These are phyloP conservation scores for Mortierella sp. DNA, from an alignment of 371 early-diverging fungal species.

Conservation along the genomic window DNA sequence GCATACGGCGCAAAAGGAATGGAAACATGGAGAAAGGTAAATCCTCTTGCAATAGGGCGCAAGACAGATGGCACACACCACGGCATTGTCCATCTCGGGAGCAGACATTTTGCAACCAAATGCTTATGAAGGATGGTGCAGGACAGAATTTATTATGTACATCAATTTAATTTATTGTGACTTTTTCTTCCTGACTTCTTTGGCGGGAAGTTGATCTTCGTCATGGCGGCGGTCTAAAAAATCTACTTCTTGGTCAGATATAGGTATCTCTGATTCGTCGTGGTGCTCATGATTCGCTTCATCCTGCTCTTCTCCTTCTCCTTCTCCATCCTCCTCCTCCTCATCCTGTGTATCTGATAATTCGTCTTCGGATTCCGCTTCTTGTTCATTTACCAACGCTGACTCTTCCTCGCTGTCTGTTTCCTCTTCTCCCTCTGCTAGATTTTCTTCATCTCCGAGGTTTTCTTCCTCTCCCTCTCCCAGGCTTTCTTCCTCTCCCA, in stretches of 20 bases:
- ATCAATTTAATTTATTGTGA: background rate
- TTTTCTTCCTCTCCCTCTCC: conserved; percentile 3
- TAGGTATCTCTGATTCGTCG: conserved; percentile 45
- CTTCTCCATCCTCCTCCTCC: conserved; percentile 22
- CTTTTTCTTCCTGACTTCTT: conserved; percentile 5
- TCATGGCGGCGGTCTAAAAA: conserved; percentile 46
- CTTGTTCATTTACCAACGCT: conserved; percentile 8
- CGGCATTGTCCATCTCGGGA: conserved; percentile 5
- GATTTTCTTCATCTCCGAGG: conserved; percentile 4
- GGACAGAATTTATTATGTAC: background rate
- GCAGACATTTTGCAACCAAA: background rate
- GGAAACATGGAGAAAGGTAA: conserved; percentile 70
- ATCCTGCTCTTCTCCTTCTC: conserved; percentile 15
- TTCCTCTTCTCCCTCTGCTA: conserved; percentile 8
- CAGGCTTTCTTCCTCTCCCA: conserved; percentile 1
- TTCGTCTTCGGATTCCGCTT: conserved; percentile 3
- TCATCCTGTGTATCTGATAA: conserved; percentile 18
- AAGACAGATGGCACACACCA: conserved; percentile 70
- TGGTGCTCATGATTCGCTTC: conserved; percentile 16
- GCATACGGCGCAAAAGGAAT: conserved; percentile 74
- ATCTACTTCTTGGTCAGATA: conserved; percentile 44
- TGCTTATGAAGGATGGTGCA: background rate
- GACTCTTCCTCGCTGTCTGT: background rate
- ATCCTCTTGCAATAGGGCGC: conserved; percentile 61
- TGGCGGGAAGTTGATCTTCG: conserved; percentile 10